Base-by-base conservation (phyloP, 2,329 filamentous ascomycete genomes). In the Sclerotinia sclerotiorum region DNA sequence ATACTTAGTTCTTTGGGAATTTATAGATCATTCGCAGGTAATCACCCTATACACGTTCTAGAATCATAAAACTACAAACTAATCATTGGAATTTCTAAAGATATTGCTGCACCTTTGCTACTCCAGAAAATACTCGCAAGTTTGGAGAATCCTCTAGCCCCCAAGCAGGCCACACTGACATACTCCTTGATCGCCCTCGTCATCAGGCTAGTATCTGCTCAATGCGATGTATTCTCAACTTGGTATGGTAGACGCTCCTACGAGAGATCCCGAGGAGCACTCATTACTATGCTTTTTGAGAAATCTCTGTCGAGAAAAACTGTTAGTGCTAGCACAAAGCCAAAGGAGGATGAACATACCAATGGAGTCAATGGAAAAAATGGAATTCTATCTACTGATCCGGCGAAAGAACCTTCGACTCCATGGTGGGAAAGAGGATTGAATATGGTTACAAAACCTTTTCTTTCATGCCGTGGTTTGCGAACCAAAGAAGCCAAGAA, bases 181-280 rank as follows among this genome's bases (percentile, higher is more conserved):
- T 94, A 90, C 75, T 89, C 90, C 1, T 75, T 85, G 0, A 75
- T 91, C 2, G 87, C 87, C 5, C 79, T 94, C 2, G 74, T 85
- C 2, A 79, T 88, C 5, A 84, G 90, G 46, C 79, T 93, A 1
- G 74, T 89, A 8, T 83, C 84, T 11, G 83, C 86, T 1, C 91
- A 94, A 73, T 85, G 86, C 0, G 84, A 84, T 6, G 87, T 93
- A 0, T 87, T 94, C 73, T 87, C 82, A 32, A 81, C 93, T 0
- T 97, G 93, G 93, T 96, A 90, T 75, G 88, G 88, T n/a, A 86
- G 93, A 72, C 88, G 94, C 69, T 87, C 87, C 39, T 97, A 97
- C 73, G 93, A 97, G 78, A 83, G 93, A 69, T 93, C 90, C 6
- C 84, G 93, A 60, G 93, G 93, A 5, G 93, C 97, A 79, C 87